Conservation (phyloP, 106 monocot genomes). For the Amphibolis antarctica region DNA sequence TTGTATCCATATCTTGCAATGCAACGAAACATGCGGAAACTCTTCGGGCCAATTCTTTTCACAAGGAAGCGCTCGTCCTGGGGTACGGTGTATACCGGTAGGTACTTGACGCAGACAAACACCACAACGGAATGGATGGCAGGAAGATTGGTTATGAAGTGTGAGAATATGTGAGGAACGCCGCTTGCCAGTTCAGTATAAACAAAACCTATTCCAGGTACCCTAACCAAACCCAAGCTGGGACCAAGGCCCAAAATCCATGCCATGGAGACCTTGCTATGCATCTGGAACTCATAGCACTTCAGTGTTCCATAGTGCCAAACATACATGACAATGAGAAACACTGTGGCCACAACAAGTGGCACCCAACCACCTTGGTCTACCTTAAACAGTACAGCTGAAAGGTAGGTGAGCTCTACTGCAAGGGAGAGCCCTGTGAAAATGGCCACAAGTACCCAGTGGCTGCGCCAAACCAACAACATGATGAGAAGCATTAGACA, state of each 20-base stretch:
- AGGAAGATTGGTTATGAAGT: constrained; percentile 80
- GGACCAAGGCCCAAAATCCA: constrained; percentile 82
- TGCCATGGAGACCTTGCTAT: constrained; percentile 75
- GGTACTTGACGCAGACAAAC: constrained; percentile 69
- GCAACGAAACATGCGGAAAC: constrained; percentile 68
- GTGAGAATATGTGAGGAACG: constrained; percentile 85
- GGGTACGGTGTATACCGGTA: constrained; percentile 68
- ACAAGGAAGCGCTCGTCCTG: constrained; percentile 52
- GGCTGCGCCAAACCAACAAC: constrained; percentile 82
- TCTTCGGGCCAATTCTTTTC: constrained; percentile 57
- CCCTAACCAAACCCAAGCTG: constrained; percentile 63
- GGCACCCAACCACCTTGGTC: constrained; percentile 91
- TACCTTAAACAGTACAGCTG: constrained; percentile 64
- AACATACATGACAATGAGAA: constrained; percentile 75
- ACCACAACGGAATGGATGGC: constrained; percentile 54
- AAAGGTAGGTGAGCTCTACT: constrained; percentile 77
- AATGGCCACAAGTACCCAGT: constrained; percentile 51
- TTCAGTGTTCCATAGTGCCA: too few relatives aligned
- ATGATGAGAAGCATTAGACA: constrained; percentile 82
- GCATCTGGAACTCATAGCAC: constrained; percentile 75
- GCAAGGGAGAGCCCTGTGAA: constrained; percentile 56
- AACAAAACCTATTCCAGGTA: constrained; percentile 77
- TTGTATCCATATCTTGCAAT: constrained; percentile 86
- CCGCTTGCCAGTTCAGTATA: constrained; percentile 78
- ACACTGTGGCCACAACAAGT: constrained; percentile 50